These are phyloP conservation scores for Geranomyces variabilis DNA, from an alignment of 192 early-diverging fungal genomes.

Conservation along the genomic window DNA sequence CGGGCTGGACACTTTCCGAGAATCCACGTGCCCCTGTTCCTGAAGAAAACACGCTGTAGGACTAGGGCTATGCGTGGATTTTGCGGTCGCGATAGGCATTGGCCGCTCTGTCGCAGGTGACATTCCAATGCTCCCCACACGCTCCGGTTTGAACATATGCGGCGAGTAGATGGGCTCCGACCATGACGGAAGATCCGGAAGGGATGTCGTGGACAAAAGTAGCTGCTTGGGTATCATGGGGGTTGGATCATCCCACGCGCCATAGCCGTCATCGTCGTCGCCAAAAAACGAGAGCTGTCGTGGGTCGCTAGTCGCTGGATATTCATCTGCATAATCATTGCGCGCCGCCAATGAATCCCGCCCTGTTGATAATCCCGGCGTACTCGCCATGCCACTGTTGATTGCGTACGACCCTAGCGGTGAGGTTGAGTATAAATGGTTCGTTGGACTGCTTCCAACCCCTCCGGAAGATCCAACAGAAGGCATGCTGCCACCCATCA, in stretches of 20 bases:
- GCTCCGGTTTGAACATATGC: not conserved
- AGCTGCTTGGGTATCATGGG: conserved; percentile 47
- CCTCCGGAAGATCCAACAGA: not conserved
- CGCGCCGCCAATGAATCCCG: too few species aligned
- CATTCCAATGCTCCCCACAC: not conserved
- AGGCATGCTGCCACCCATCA: conserved; percentile 22
- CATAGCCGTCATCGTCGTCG: conserved; percentile 28
- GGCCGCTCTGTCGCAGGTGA: not conserved
- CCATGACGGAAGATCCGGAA: conserved; percentile 51
- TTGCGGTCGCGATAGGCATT: not conserved
- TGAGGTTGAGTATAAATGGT: too few species aligned
- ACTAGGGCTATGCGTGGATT: not conserved
- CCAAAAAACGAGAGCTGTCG: conserved; percentile 15
- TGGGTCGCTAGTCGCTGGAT: not conserved
- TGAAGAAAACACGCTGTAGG: not conserved
- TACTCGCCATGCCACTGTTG: too few species aligned
- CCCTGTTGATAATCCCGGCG: too few species aligned
- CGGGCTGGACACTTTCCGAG: conserved; percentile 4
- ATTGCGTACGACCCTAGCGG: too few species aligned
- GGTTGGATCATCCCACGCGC: conserved; percentile 32
- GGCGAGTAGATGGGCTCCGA: not conserved
- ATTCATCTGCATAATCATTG: not conserved
- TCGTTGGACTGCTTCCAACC: too few species aligned
- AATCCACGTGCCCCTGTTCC: not conserved
- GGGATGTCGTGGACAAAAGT: conserved; percentile 38